A percentile compares a stretch with the other conserved stretches of the same genome.
Evolutionary conservation across 202 grass and related monocot genomes (phyloP).

Genomic region (Setaria italica): DNA sequence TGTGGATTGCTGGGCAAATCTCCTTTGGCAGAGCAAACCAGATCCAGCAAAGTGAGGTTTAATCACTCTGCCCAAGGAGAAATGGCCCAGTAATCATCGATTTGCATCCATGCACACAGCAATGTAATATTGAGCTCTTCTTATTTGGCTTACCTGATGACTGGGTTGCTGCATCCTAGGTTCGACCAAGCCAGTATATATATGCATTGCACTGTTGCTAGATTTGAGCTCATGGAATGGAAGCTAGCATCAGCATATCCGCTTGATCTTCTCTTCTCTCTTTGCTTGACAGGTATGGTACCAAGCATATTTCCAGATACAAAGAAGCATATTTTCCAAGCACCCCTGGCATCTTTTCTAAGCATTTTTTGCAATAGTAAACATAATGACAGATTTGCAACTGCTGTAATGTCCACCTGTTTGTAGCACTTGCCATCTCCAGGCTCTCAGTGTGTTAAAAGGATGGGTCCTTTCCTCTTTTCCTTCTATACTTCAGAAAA

Average conservation of each 20-base stretch:
- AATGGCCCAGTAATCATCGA: constrained; percentile 49
- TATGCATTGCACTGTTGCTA: constrained; percentile 29
- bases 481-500: not conserved
- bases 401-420: not conserved
- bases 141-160: constrained; percentile 29
- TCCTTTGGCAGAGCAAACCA: constrained; percentile 52
- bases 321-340: constrained; percentile 43
- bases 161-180: constrained; percentile 42
- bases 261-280: constrained; percentile 37
- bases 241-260: constrained; percentile 51
- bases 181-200: constrained; percentile 48
- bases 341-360: constrained; percentile 34
- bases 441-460: not conserved
- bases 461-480: not conserved
- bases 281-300: constrained; percentile 24
- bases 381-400: not conserved
- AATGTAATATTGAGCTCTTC: not conserved
- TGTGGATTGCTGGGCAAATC: constrained; percentile 63
- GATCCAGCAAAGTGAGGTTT: not conserved
- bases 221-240: not conserved
- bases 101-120: constrained; percentile 29
- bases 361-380: constrained; percentile 16
- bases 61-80: constrained; percentile 63
- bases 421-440: not conserved
- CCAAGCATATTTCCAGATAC: constrained; percentile 38